These are phyloP conservation scores for Drechmeria coniospora DNA, from an alignment of 2,329 filamentous ascomycete species.

Conservation along the genomic window DNA sequence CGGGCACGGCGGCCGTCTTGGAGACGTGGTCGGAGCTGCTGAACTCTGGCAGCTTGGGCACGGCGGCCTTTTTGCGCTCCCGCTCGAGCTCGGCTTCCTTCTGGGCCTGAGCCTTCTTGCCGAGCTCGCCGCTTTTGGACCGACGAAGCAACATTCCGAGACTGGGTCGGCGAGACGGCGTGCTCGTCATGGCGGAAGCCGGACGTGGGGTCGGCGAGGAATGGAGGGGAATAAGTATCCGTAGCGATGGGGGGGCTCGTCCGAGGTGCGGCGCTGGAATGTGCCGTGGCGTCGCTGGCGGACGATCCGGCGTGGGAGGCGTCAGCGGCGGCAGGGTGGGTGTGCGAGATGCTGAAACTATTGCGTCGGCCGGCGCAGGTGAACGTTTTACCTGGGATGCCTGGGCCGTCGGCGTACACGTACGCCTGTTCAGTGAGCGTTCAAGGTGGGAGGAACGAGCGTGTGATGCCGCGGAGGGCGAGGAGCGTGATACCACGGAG, in stretches of 20 bases:
- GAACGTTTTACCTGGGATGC: too few species aligned
- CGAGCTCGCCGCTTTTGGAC: slow-evolving; percentile 51
- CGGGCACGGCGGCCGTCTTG: slow-evolving; percentile 30
- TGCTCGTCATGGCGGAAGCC: slow-evolving; percentile 14
- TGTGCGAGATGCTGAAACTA: too few species aligned
- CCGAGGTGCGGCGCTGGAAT: neutral
- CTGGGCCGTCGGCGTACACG: too few species aligned
- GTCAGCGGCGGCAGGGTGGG: too few species aligned
- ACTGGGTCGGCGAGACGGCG: slow-evolving; percentile 21
- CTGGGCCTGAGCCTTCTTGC: slow-evolving; percentile 42
- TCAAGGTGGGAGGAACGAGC: too few species aligned
- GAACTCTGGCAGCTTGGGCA: slow-evolving; percentile 37
- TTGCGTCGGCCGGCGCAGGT: too few species aligned
- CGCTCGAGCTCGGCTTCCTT: slow-evolving; percentile 35
- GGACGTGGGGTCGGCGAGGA: too few species aligned
- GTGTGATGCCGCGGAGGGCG: too few species aligned
- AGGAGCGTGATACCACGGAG: too few species aligned
- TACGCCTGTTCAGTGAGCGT: too few species aligned
- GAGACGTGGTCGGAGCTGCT: slow-evolving; percentile 30
- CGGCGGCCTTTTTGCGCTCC: slow-evolving; percentile 30
- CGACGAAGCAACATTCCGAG: slow-evolving; percentile 49
- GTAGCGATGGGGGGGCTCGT: slow-evolving; percentile 7
- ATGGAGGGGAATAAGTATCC: slow-evolving; percentile 7
- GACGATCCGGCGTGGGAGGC: too few species aligned
- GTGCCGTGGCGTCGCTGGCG: neutral